phyloP scores from a whole-genome alignment of 2,329 filamentous ascomycete genomes.

The Aspergillus brasiliensis region DNA sequence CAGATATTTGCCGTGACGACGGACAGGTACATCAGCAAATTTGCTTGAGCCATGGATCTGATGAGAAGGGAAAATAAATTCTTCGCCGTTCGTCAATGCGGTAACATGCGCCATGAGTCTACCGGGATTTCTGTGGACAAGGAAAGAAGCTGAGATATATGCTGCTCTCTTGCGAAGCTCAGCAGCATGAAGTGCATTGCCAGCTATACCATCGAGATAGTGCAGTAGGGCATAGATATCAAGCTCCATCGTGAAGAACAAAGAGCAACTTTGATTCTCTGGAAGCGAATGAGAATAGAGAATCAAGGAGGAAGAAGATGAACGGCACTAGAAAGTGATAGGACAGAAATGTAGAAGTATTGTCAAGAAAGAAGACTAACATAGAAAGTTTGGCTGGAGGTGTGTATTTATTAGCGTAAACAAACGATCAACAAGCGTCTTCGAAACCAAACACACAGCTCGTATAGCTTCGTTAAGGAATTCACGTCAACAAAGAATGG shows the following conservation, averaged over 20 bases:
- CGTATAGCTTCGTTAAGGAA: neutral
- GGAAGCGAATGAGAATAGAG: neutral
- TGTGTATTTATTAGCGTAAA: neutral
- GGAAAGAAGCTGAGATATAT: constrained; percentile 20
- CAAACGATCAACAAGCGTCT: neutral
- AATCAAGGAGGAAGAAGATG: neutral
- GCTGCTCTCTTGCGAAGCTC: constrained; percentile 15
- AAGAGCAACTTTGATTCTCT: neutral
- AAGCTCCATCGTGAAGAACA: neutral
- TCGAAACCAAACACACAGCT: neutral
- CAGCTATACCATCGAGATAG: neutral
- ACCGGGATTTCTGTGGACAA: constrained; percentile 17
- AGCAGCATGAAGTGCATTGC: constrained; percentile 8
- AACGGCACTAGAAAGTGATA: neutral
- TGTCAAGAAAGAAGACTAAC: neutral
- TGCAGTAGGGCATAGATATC: neutral
- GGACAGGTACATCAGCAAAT: constrained; percentile 10
- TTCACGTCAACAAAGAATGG: neutral
- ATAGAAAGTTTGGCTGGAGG: neutral
- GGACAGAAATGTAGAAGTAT: neutral
- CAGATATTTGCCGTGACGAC: constrained; percentile 13
- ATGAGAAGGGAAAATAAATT: constrained; percentile 8
- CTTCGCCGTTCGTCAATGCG: constrained; percentile 7
- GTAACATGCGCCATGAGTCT: constrained; percentile 22
- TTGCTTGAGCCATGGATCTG: neutral